A percentile compares a stretch with the other conserved stretches of the same genome.
Conservation (phyloP, 768 basidiomycete species). For the Auricularia heimuer region DNA sequence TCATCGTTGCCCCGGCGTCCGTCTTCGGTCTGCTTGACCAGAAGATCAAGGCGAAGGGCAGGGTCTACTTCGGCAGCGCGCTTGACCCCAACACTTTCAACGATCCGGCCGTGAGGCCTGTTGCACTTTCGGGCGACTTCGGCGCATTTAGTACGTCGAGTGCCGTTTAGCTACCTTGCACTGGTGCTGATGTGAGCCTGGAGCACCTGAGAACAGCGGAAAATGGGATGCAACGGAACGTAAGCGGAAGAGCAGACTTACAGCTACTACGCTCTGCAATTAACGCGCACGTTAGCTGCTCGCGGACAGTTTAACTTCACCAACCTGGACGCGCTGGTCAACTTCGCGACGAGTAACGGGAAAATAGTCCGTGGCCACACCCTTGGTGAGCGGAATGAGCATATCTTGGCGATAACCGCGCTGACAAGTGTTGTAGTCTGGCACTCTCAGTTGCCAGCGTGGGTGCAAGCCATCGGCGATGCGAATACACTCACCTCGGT, state of each 20-base stretch:
- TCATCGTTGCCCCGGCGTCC: too few species aligned
- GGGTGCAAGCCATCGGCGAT: conserved; percentile 4
- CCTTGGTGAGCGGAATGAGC: not conserved
- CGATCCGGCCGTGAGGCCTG: not conserved
- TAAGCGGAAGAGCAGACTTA: not conserved
- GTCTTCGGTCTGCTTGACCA: not conserved
- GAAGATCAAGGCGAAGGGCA: conserved; percentile 1
- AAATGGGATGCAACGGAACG: not conserved
- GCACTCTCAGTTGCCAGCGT: not conserved
- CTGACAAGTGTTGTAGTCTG: not conserved
- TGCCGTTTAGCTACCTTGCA: not conserved
- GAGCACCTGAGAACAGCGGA: not conserved
- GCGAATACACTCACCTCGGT: conserved; percentile 2
- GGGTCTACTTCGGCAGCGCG: not conserved
- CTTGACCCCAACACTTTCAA: not conserved
- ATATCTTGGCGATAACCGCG: not conserved
- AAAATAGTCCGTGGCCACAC: conserved; percentile 5
- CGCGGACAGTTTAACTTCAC: not conserved
- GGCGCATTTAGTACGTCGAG: not conserved
- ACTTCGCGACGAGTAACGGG: conserved; percentile 5
- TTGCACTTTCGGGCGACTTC: not conserved
- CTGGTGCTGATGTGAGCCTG: not conserved
- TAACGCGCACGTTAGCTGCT: not conserved
- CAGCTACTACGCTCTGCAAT: not conserved
- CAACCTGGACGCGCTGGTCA: conserved; percentile 3